Conservation (phyloP, 306 rosid genomes). For the Delonix regia region DNA sequence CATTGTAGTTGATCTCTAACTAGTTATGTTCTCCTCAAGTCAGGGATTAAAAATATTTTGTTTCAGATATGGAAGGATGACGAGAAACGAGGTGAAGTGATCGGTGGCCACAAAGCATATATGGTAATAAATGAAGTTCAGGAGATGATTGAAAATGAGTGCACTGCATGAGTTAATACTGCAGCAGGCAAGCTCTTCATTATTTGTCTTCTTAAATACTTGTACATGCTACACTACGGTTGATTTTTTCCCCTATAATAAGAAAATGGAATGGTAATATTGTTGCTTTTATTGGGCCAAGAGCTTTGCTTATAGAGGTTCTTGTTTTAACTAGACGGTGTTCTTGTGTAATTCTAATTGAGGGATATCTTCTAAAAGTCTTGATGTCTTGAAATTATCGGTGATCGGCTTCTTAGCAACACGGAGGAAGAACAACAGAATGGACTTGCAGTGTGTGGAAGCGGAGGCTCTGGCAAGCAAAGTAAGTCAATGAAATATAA, state of each 20-base stretch:
- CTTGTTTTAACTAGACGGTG: not conserved
- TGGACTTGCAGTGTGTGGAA: no score
- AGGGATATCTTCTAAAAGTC: not conserved
- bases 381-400: not conserved
- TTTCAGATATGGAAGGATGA: conserved; percentile 86
- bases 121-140: conserved; percentile 68
- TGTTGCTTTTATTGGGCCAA: not conserved
- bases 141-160: conserved; percentile 69
- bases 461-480: no score
- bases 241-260: not conserved
- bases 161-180: conserved; percentile 34
- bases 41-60: not conserved
- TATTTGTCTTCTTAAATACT: not conserved
- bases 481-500: no score
- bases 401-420: no score
- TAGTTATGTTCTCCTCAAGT: conserved; percentile 5
- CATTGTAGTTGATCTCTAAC: conserved; percentile 23
- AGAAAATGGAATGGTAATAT: not conserved
- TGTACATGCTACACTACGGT: not conserved
- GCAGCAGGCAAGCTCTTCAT: not conserved
- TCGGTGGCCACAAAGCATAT: conserved; percentile 79
- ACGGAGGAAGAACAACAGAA: no score
- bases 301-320: conserved; percentile 24
- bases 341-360: not conserved
- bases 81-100: conserved; percentile 74